Evolutionary conservation across 179 eudicot species (phyloP).

Genomic region (Spinacia oleracea): DNA sequence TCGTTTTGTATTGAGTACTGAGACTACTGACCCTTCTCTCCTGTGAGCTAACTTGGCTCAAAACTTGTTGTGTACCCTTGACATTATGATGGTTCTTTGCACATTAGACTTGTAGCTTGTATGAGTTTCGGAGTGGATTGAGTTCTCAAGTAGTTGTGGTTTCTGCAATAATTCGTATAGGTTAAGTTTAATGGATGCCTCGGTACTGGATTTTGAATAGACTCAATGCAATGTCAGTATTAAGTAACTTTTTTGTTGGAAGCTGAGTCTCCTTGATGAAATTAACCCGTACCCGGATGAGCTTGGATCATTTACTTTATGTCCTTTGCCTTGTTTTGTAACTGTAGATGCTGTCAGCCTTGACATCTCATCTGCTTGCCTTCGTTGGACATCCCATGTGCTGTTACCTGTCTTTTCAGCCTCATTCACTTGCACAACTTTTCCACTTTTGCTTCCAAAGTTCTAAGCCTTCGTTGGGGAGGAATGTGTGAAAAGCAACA

Average conservation of each 20-base stretch:
- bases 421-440: too few species aligned
- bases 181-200: neutral
- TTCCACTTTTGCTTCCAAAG: too few species aligned
- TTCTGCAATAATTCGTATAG: neutral
- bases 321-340: too few species aligned
- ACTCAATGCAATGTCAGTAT: too few species aligned
- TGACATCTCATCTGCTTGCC: neutral
- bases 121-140: neutral
- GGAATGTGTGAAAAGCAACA: neutral
- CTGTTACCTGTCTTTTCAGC: neutral
- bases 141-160: neutral
- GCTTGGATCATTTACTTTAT: too few species aligned
- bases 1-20: constrained; percentile 5
- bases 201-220: neutral
- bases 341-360: neutral
- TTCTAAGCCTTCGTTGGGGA: too few species aligned
- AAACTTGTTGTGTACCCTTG: neutral
- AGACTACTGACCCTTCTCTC: neutral
- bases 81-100: neutral
- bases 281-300: too few species aligned
- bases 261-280: too few species aligned
- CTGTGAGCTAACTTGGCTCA: neutral
- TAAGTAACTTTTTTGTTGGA: too few species aligned
- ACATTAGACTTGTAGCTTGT: neutral
- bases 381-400: neutral